Evolutionary conservation across 768 basidiomycete species (phyloP), one percentile per base, ranked within the genome.

Genomic region (Filobasidium floriforme): DNA sequence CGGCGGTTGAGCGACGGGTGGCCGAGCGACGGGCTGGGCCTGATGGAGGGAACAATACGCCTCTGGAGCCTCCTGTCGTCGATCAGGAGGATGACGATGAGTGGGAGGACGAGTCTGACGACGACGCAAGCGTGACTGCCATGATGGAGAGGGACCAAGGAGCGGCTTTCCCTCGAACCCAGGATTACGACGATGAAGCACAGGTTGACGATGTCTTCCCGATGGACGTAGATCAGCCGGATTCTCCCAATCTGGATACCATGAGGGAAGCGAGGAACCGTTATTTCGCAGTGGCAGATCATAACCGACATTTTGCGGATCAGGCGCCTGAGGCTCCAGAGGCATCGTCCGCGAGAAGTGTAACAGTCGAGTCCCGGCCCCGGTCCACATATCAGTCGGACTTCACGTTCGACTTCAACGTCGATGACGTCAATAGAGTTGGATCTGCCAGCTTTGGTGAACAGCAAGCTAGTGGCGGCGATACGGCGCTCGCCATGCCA

Each of bases 241-340:
- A 63, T 28, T 28, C 22, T 32, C 15, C 22, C 18, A 57, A 26
- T n/a, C 24, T 57, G 24, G 54, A 57, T 57, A 18, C 46, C 12
- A 63, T 65, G 63, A 24, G 63, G 29, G 63, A 57, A 9, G 63
- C 63, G 5, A 15, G 63, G 41, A 59, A 57, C 37, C 63, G 52
- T 10, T 65, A 65, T 65, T 59, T 65, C 28, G 51, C 46, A 15
- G 51, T 63, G 54, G 41, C 22, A 32, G 63, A 65, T 59, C 63
- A 65, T 40, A 65, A 65, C 40, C 32, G 41, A 41, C 24, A 65
- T 15, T 57, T 65, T 28, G 46, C 28, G 6, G 46, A 37, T 49
- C 73, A 73, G 15, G 77, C 81, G 7, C 81, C 81, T 0, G 81
- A 81, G 65, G 79, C 80, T 52, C 29, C 62, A 40, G 12, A 32